phyloP scores from a whole-genome alignment of 805 yeast genomes.

The Saccharomycopsis babjevae region DNA sequence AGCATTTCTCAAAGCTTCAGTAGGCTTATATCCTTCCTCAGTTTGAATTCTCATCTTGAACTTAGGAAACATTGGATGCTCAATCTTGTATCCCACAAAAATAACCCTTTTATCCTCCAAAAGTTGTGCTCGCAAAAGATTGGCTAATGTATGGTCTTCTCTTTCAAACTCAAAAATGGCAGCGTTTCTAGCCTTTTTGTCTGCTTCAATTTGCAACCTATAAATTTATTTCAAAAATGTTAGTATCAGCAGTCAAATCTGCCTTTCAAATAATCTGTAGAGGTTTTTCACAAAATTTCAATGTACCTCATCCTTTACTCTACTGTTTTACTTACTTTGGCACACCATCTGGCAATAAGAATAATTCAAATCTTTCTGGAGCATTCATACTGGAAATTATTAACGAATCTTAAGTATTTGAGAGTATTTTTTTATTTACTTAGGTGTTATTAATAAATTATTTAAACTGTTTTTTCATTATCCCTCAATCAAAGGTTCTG shows the following conservation, averaged over 20 bases:
- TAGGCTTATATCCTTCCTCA: conserved; percentile 88
- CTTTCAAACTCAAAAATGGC: conserved; percentile 87
- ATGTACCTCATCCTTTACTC: no score
- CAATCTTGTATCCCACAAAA: conserved; percentile 95
- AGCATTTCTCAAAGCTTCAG: conserved; percentile 82
- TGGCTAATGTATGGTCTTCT: conserved; percentile 96
- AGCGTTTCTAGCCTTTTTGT: conserved; percentile 90
- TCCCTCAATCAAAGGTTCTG: no score
- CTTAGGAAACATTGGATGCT: conserved; percentile 94
- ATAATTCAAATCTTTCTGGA: conserved; percentile 97
- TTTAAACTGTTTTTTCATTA: no score
- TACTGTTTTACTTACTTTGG: conserved; percentile 51
- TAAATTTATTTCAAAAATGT: neutral
- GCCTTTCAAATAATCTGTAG: no score
- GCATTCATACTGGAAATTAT: conserved; percentile 61
- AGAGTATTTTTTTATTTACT: no score
- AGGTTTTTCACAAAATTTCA: no score
- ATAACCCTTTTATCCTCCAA: conserved; percentile 80
- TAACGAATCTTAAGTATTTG: no score
- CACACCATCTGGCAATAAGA: conserved; percentile 94
- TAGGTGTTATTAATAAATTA: no score
- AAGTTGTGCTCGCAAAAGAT: conserved; percentile 76
- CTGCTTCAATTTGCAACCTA: conserved; percentile 80
- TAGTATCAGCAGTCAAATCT: neutral
- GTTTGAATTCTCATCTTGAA: conserved; percentile 93